Evolutionary conservation across 2,329 filamentous ascomycete species (phyloP), one percentile per base, ranked within the genome.

Genomic region (Xylariaceae sp.): DNA sequence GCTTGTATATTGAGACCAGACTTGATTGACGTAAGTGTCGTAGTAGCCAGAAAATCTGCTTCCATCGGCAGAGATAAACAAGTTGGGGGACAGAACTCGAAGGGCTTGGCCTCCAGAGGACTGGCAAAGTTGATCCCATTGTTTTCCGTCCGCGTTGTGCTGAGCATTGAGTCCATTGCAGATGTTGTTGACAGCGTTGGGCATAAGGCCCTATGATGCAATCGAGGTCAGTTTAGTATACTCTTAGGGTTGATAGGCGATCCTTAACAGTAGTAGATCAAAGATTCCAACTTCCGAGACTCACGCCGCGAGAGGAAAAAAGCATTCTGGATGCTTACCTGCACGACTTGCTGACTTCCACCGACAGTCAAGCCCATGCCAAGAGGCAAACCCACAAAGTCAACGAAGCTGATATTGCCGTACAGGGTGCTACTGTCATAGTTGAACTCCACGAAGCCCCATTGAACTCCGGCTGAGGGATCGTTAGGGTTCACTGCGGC

Each of bases 371-470:
- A 61, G 0, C 58, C 58, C 71, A 81, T 76, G 31, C 76, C 74
- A 3, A 81, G 70, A 0, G 74, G 65, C 11, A 81, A 64, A 5
- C 76, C 68, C 18, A 77, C 70, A 47, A 77, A 78, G 58, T 79
- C 76, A 22, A 79, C 76, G 49, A 73, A 77, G 42, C 71, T 75
- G 45, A 79, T 70, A 60, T 78, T 77, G 53, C 73, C 73, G 35
- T 66, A 77, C 27, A 78, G 59, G 3, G 65, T 65, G 0, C 66
- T 66, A 2, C 65, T 60, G 1, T 59, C 49, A 3, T 65, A 73
- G 56, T 71, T 72, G 3, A 79, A 62, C 56, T 79, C 76, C 17
- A 76, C 66, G 47, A 78, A 78, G 1, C 74, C 75, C 75, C 75
- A 78, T 56, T 74, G 71, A 22, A 74, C 57, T 1, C 61, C 68